Evolutionary conservation across 306 rosid species (phyloP).

Genomic region (Malus orientalis): DNA sequence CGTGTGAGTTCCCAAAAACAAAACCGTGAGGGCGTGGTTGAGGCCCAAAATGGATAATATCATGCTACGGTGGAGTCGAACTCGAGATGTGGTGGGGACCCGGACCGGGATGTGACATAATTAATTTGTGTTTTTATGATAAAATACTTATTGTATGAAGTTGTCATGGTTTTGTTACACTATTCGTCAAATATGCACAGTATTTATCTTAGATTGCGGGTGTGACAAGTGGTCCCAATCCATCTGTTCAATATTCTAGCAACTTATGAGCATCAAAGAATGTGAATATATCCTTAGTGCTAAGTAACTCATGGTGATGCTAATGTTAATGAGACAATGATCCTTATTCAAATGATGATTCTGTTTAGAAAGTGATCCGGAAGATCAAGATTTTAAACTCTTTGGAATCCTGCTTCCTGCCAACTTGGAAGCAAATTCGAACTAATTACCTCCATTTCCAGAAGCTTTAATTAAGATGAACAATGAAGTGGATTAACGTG

Average conservation of each 20-base stretch:
- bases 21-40: no score
- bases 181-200: not conserved
- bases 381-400: not conserved
- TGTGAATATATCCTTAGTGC: not conserved
- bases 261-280: conserved; percentile 5
- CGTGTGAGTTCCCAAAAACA: no score
- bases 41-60: no score
- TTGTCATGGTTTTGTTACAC: not conserved
- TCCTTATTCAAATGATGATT: conserved; percentile 12
- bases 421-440: conserved; percentile 5
- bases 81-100: no score
- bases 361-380: not conserved
- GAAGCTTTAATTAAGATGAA: not conserved
- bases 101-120: no score
- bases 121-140: not conserved
- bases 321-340: not conserved
- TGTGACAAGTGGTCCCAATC: not conserved
- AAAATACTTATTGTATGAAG: not conserved
- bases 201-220: not conserved
- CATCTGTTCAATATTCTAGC: not conserved
- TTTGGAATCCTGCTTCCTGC: not conserved
- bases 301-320: not conserved
- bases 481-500: not conserved
- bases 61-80: no score
- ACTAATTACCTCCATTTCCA: no score